Base-by-base conservation (phyloP, 805 yeast species). In the Blastobotrys terrestris region DNA sequence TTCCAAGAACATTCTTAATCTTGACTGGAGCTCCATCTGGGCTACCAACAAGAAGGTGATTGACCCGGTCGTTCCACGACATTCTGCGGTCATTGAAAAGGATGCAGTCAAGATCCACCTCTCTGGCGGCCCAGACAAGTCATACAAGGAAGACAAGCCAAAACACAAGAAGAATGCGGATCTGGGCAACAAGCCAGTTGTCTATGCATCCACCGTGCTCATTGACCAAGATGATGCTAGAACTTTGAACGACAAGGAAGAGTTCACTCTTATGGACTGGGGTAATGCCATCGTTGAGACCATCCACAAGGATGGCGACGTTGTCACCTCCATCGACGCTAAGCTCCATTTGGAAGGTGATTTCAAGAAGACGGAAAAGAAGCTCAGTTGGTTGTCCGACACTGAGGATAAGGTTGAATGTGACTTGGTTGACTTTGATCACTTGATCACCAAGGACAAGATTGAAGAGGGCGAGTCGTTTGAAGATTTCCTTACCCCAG, bases 181-280 rank as follows among this genome's bases (percentile, higher is more conserved):
- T 35, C 84, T 92, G 58, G 98, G 98, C 61, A 75, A 72, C 62
- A 92, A 92, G 79, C 78, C 81, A 67, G 90, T 90, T 46, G 74
- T 85, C 60, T 85, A 75, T 70, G 71, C 80, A 59, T 75, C 81
- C 54, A 74, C 81, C 51, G 76, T 87, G 46, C 72, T 88, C 62
- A 76, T 92, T 63, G 97, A 91, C 67, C 96, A 87, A 74, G 92
- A 77, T 26, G 98, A 92, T 71, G 87, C 86, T 40, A 74, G 72
- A 56, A 84, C 91, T 46, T 75, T 84, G 56, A 81, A 77, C 60
- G 92, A 82, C 44, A 87, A 85, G 58, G 98, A 92, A 73, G 98
- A 92, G 75, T 77, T 91, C 58, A 92, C 98, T n/a, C 79, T 92
- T 64, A 92, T 92, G 98, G 97, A 92, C 73, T 92, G 98, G 98